Conservation (phyloP, 164 flowering plant species). For the Macadamia tetraphylla region DNA sequence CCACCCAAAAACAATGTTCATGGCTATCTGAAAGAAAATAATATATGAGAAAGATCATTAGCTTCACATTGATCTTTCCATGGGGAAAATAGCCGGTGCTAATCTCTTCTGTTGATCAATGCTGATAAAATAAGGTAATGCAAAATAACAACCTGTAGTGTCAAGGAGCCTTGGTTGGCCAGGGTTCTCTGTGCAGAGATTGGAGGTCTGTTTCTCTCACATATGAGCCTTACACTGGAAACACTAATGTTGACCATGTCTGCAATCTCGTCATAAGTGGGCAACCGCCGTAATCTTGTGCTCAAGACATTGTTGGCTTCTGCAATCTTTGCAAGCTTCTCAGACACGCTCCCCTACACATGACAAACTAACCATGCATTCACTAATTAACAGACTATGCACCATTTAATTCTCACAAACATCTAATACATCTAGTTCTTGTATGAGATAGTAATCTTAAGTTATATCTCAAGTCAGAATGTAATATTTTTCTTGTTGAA, state of each 20-base stretch:
- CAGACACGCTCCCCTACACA: constrained; percentile 54
- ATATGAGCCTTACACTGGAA: constrained; percentile 31
- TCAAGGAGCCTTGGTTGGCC: constrained; percentile 31
- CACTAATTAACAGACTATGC: constrained; percentile 31
- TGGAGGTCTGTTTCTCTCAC: constrained; percentile 38
- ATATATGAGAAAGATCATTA: too few species aligned
- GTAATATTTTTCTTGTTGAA: too few species aligned
- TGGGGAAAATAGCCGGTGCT: not conserved
- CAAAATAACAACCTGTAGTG: constrained; percentile 36
- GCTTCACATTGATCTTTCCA: too few species aligned
- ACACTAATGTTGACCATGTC: constrained; percentile 19
- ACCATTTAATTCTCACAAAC: constrained; percentile 2
- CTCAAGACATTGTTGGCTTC: constrained; percentile 38
- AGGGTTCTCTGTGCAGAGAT: constrained; percentile 42
- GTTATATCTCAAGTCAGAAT: too few species aligned
- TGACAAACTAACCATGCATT: constrained; percentile 51
- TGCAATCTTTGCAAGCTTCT: constrained; percentile 39
- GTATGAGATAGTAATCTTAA: too few species aligned
- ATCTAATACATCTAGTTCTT: not conserved
- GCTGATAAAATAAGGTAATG: not conserved
- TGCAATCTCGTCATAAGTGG: constrained; percentile 49
- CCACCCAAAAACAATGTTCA: too few species aligned
- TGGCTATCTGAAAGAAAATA: too few species aligned
- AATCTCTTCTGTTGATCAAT: not conserved
- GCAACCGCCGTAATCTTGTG: constrained; percentile 29